Evolutionary conservation across 257 asterid genomes (phyloP).

Genomic region (Solanum virginianum): DNA sequence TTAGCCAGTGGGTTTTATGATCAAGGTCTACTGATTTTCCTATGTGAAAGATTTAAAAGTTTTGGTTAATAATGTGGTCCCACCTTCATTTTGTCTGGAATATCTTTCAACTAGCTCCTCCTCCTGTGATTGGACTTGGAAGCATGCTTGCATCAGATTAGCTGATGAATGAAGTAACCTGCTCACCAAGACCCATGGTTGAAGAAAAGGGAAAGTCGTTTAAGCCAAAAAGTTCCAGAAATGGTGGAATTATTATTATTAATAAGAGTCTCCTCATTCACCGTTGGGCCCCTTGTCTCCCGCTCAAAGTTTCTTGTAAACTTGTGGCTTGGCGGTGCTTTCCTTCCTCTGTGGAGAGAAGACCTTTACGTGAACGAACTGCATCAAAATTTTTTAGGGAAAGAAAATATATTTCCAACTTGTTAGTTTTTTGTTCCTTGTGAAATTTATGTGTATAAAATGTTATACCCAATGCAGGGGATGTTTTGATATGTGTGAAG

Average conservation of each 20-base stretch:
- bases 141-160: not conserved
- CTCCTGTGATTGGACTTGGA: not conserved
- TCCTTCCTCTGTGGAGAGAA: too few species aligned
- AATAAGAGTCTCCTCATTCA: too few species aligned
- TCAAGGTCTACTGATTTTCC: not conserved
- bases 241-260: not conserved
- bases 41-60: not conserved
- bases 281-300: too few species aligned
- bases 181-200: not conserved
- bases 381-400: not conserved
- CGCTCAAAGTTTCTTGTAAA: too few species aligned
- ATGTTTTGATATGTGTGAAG: conserved; percentile 84
- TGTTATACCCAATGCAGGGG: conserved; percentile 46
- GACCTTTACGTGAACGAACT: too few species aligned
- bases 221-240: not conserved
- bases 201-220: not conserved
- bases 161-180: not conserved
- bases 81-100: not conserved
- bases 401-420: not conserved
- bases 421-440: not conserved
- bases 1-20: not conserved
- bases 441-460: not conserved
- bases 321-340: too few species aligned
- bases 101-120: not conserved
- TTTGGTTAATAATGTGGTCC: not conserved